A percentile compares a stretch with the other conserved stretches of the same genome.
phyloP scores from a whole-genome alignment of 2,329 filamentous ascomycete species.

The Aspergillus eucalypticola region DNA sequence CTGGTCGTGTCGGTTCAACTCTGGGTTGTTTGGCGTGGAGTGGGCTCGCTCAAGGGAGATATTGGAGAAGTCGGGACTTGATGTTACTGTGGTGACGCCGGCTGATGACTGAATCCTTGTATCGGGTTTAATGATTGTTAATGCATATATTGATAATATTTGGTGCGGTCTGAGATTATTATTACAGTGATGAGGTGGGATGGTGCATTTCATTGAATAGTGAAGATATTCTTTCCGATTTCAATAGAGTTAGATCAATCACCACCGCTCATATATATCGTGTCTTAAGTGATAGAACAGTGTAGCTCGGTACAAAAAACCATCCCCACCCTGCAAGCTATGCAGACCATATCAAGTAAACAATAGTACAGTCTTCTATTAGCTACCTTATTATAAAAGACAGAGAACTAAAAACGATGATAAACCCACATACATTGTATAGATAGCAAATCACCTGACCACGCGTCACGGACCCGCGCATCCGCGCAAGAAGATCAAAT shows the following conservation, averaged over 20 bases:
- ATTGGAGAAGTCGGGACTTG: slow-evolving; percentile 42
- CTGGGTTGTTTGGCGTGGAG: slow-evolving; percentile 57
- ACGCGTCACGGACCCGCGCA: slow-evolving; percentile 19
- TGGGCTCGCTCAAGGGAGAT: slow-evolving; percentile 54
- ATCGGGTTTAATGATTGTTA: neutral
- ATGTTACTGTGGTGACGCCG: slow-evolving; percentile 38
- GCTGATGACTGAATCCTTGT: slow-evolving; percentile 13
- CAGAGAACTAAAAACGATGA: neutral
- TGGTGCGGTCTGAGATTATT: too few relatives aligned
- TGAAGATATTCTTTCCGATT: too few relatives aligned
- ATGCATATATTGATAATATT: neutral
- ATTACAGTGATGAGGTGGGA: too few relatives aligned
- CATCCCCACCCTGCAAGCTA: too few relatives aligned
- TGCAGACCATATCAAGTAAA: too few relatives aligned
- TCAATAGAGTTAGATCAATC: too few relatives aligned
- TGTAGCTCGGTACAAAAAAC: too few relatives aligned
- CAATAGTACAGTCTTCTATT: too few relatives aligned
- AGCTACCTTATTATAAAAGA: too few relatives aligned
- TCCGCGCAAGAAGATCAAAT: slow-evolving; percentile 3
- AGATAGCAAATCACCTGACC: slow-evolving; percentile 18
- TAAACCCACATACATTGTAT: neutral
- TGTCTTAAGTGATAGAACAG: too few relatives aligned
- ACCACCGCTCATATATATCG: too few relatives aligned
- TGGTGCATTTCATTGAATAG: too few relatives aligned
- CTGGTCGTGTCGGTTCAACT: slow-evolving; percentile 59